Evolutionary conservation across 148 eudicot genomes (phyloP), one percentile per base, ranked within the genome.

Genomic region (Amaranthus hypochondriacus): DNA sequence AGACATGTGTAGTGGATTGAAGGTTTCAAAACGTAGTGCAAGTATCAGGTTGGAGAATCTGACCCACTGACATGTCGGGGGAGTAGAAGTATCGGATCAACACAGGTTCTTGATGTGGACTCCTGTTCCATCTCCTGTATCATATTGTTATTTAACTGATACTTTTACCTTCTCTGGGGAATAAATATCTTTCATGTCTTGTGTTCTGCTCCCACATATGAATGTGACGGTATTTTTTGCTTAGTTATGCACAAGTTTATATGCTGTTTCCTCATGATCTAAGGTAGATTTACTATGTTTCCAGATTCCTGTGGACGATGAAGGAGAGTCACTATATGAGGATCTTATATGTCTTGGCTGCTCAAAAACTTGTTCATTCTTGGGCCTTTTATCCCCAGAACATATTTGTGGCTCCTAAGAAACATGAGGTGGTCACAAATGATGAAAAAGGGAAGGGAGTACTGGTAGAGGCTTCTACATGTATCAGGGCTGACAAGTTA

Each of bases 291-390:
- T 7, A 53, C 28, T 10, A 48, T 74, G 54, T 65, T 71, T 59
- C 74, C 85, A 94, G 99, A 75, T 96, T 77, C 99, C 99, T n/a
- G 87, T 84, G 69, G 92, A 92, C 52, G 94, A 92, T 53, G 97
- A 95, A 67, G 99, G 94, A 62, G 92, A 89, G 82, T 88, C 87
- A 13, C 75, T 86, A 13, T 96, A 87, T 69, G 96, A 92, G 82
- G 99, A 96, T 76, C 87, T 96, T 75, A 86, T 96, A 73, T 96
- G 97, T 81, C 90, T 70, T 65, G 78, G 66, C 42, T 96, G 97
- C 78, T 86, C 95, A 54, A 84, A 56, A 56, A 69, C 76, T 63
- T 92, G 89, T 77, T 85, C 91, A 56, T 92, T 96, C 81, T 80
- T 96, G 87, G 87, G 77, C 81, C 52, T 82, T 80, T 56, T 96